phyloP scores from a whole-genome alignment of 192 early-diverging fungal genomes.

The Chytriomyces confervae region DNA sequence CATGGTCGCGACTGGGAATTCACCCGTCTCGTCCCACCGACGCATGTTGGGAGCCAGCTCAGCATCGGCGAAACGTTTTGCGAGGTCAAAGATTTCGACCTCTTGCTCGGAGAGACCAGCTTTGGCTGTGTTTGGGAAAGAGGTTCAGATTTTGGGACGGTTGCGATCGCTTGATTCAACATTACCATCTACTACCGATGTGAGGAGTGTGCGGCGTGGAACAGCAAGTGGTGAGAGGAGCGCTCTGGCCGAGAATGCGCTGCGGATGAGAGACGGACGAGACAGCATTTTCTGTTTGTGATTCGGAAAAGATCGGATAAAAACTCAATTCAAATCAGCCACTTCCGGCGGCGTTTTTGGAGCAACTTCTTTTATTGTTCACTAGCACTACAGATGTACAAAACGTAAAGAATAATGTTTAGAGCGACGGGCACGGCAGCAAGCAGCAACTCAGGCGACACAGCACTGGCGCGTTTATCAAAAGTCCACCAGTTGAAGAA shows the following conservation, averaged over 20 bases:
- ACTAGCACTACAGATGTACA: no score
- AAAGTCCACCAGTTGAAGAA: neutral
- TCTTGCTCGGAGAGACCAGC: slow-evolving; percentile 50
- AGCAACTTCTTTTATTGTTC: no score
- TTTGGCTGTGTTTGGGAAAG: slow-evolving; percentile 1
- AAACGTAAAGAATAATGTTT: no score
- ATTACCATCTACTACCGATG: slow-evolving; percentile 29
- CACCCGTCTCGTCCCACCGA: slow-evolving; percentile 60
- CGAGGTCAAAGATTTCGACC: slow-evolving; percentile 53
- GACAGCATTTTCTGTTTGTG: no score
- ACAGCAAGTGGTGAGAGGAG: neutral
- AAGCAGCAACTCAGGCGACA: neutral
- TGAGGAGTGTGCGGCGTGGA: slow-evolving; percentile 10
- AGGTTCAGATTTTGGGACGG: neutral
- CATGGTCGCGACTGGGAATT: slow-evolving; percentile 55
- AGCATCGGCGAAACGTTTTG: slow-evolving; percentile 57
- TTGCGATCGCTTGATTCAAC: no score
- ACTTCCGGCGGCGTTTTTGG: no score
- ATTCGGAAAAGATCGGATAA: no score
- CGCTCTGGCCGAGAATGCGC: neutral
- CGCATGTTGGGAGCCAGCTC: slow-evolving; percentile 65
- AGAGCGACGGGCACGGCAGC: neutral
- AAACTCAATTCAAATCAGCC: no score
- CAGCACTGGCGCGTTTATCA: no score
- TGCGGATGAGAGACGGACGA: neutral